Percentiles rank a stretch among this genome's conserved stretches.
Conservation (phyloP, 2,329 filamentous ascomycete species). For the Mycosphaerella sp. region DNA sequence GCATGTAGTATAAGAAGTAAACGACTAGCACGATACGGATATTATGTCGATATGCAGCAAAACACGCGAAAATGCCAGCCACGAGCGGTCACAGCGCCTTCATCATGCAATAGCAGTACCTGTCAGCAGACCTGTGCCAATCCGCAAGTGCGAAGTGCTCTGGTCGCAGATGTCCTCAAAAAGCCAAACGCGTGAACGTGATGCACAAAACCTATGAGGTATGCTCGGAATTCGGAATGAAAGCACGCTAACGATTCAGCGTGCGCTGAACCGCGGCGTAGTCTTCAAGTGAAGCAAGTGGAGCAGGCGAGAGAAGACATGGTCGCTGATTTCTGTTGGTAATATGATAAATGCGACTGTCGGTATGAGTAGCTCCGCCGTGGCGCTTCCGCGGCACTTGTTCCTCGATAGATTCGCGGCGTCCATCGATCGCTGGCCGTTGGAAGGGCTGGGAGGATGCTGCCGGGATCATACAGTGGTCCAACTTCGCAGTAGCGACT, state of each 20-base stretch:
- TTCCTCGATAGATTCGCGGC: no score
- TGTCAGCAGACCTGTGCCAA: not conserved
- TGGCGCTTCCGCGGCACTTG: not conserved
- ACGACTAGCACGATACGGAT: slow-evolving; percentile 5
- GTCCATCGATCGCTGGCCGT: no score
- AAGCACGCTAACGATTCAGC: not conserved
- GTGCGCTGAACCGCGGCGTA: not conserved
- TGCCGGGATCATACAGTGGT: no score
- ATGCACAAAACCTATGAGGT: no score
- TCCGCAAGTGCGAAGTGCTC: not conserved
- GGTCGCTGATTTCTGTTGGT: not conserved
- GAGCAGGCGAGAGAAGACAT: not conserved
- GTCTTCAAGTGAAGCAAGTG: not conserved
- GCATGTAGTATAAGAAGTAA: slow-evolving; percentile 31
- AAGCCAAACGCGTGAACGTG: no score
- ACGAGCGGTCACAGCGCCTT: slow-evolving; percentile 2
- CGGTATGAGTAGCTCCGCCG: not conserved
- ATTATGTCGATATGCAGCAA: slow-evolving; percentile 11
- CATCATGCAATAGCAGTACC: not conserved
- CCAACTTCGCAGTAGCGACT: not conserved
- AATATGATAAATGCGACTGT: not conserved
- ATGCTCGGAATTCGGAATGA: no score
- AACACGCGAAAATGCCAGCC: slow-evolving; percentile 6
- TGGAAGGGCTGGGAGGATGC: no score
- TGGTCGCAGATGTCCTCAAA: no score